A percentile compares a stretch with the other conserved stretches of the same genome.
Conservation (phyloP, 1,139 yeast species). For the Saccharomycopsis hybrid region DNA sequence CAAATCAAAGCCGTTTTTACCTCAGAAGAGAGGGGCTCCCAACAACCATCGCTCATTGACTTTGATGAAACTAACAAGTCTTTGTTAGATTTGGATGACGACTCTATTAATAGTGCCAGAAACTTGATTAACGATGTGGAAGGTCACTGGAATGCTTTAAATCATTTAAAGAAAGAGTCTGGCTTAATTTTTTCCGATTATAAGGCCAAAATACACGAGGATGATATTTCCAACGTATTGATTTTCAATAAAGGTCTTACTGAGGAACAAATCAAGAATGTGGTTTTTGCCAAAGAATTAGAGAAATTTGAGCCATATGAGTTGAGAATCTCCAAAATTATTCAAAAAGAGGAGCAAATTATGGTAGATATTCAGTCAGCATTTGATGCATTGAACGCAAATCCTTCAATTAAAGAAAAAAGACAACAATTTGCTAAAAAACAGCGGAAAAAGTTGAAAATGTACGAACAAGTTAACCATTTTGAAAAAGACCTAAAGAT, state of each 20-base stretch:
- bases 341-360: conserved; percentile 53
- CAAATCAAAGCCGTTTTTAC: conserved; percentile 28
- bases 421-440: conserved; percentile 34
- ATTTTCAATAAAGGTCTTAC: conserved; percentile 58
- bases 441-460: conserved; percentile 33
- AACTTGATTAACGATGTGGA: conserved; percentile 26
- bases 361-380: conserved; percentile 49
- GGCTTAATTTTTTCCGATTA: conserved; percentile 53
- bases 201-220: conserved; percentile 67
- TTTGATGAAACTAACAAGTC: conserved; percentile 26
- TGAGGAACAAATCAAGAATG: conserved; percentile 50
- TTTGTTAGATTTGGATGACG: conserved; percentile 54
- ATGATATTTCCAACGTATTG: conserved; percentile 77
- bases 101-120: conserved; percentile 5
- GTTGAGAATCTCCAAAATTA: conserved; percentile 60
- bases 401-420: conserved; percentile 33
- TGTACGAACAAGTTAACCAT: conserved; percentile 34
- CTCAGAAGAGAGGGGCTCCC: conserved; percentile 14
- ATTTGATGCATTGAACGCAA: conserved; percentile 47
- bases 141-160: conserved; percentile 43
- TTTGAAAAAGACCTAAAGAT: conserved; percentile 43
- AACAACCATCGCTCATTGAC: conserved; percentile 22
- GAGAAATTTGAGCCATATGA: conserved; percentile 70
- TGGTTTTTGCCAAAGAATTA: conserved; percentile 66
- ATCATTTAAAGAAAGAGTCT: conserved; percentile 53